Percentiles rank a stretch among this genome's conserved stretches.
phyloP scores from a whole-genome alignment of 2,329 filamentous ascomycete genomes.

The Colletotrichum destructivum region DNA sequence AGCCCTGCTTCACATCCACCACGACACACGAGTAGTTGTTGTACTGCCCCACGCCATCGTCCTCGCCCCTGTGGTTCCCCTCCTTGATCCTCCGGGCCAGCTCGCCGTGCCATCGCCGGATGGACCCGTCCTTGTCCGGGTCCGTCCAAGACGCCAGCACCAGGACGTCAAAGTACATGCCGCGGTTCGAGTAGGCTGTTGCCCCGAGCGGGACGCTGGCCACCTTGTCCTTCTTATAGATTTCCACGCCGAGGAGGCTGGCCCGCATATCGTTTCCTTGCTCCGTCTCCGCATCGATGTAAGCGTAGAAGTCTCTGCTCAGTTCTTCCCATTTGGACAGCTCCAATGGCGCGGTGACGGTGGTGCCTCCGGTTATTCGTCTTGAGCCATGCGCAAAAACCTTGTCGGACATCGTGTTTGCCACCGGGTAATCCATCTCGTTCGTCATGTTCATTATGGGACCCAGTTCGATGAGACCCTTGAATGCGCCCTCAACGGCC shows the following conservation, averaged over 20 bases:
- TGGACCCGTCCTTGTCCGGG: slow-evolving; percentile 50
- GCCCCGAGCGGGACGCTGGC: slow-evolving; percentile 52
- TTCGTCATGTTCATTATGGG: slow-evolving; percentile 54
- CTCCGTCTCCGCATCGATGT: slow-evolving; percentile 42
- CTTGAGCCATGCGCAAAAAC: slow-evolving; percentile 55
- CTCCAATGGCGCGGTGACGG: slow-evolving; percentile 59
- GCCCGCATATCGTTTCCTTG: slow-evolving; percentile 47
- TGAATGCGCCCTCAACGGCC: slow-evolving; percentile 52
- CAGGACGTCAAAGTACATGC: slow-evolving; percentile 60
- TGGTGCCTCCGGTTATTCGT: slow-evolving; percentile 59
- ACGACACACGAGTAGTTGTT: slow-evolving; percentile 50
- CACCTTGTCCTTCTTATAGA: slow-evolving; percentile 58
- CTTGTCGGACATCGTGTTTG: slow-evolving; percentile 57
- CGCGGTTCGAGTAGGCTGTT: slow-evolving; percentile 63
- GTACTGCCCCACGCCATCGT: slow-evolving; percentile 47
- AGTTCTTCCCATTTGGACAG: slow-evolving; percentile 51
- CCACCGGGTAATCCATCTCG: slow-evolving; percentile 57
- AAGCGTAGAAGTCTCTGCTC: slow-evolving; percentile 49
- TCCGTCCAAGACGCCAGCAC: slow-evolving; percentile 59
- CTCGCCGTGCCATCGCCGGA: slow-evolving; percentile 56
- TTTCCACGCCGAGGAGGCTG: slow-evolving; percentile 57
- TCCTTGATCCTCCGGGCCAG: slow-evolving; percentile 48
- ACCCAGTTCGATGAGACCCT: slow-evolving; percentile 46
- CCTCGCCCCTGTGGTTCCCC: slow-evolving; percentile 45
- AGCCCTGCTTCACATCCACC: slow-evolving; percentile 48